Base-by-base conservation (phyloP, 176 grass and related monocot species). In the Oryza punctata region DNA sequence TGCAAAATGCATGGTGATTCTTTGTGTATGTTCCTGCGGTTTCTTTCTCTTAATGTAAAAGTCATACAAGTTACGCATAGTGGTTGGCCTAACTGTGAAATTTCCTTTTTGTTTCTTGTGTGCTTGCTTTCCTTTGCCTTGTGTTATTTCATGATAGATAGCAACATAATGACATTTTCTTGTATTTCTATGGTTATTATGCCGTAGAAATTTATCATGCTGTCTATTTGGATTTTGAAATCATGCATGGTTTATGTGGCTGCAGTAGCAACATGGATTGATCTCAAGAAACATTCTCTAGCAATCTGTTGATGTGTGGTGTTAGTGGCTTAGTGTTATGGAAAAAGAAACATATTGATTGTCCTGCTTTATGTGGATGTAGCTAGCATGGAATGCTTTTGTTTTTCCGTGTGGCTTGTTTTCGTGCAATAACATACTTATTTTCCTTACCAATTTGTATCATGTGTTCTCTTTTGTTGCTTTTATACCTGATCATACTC, bases 201-300 rank as follows among this genome's bases (percentile, higher is more conserved):
- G 28, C 27, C 21, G 3, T 68, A 28, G 70, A 19, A 47, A 35
- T 59, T 66, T 24, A 32, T 12, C 54, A 77, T 61, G 54, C 24
- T 10, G 23, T 80, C 69, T 80, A 40, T 84, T 38, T 88, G 59
- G 32, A 23, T 78, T 79, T 68, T 19, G 21, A 3, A 80, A 46
- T 70, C 19, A 50, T 69, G 5, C 28, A 6, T 81, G 14, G 26
- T 63, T 80, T 3, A 7, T 46, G 70, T 85, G 66, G 46, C 19
- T 85, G 59, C 73, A 72, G 25, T 52, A 80, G 52, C 15, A 28
- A 54, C 69, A 15, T 72, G 23, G 75, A 12, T 72, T 38, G 44
- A 38, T 29, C 71, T 40, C 15, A 16, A 18, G 7, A n/a, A 19
- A 45, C 50, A 38, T 65, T 66, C 43, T 84, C 12, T 40, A 7